Evolutionary conservation across 179 eudicot genomes (phyloP).

Genomic region (Amaranthus tricolor): DNA sequence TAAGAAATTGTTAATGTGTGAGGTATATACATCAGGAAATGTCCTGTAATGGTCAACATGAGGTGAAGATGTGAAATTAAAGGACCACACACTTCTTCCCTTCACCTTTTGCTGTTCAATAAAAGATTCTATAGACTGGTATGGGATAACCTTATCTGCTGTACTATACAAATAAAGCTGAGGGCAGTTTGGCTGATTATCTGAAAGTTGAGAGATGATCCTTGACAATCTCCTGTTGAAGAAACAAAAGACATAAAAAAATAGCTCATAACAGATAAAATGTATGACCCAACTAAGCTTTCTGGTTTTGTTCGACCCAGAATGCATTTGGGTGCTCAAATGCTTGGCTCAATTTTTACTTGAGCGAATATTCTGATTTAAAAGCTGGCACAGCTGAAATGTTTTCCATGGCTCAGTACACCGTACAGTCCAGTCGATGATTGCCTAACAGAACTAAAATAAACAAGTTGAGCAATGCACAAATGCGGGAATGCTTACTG

Average conservation of each 20-base stretch:
- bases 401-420: too few relatives aligned
- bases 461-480: neutral
- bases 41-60: conserved; percentile 93
- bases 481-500: conserved; percentile 41
- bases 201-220: conserved; percentile 47
- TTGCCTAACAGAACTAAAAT: too few relatives aligned
- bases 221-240: conserved; percentile 53
- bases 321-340: too few relatives aligned
- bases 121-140: conserved; percentile 57
- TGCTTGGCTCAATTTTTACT: too few relatives aligned
- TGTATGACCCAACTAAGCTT: too few relatives aligned
- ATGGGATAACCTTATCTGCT: conserved; percentile 78
- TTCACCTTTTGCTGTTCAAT: conserved; percentile 58
- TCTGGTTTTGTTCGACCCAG: too few relatives aligned
- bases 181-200: conserved; percentile 72
- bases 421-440: too few relatives aligned
- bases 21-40: conserved; percentile 60
- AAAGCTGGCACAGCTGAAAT: too few relatives aligned
- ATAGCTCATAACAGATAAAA: too few relatives aligned
- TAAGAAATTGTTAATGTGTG: conserved; percentile 57
- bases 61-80: conserved; percentile 74
- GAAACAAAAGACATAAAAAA: neutral
- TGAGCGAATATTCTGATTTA: too few relatives aligned
- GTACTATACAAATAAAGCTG: conserved; percentile 95
- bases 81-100: conserved; percentile 59